Conservation (phyloP, 2,329 filamentous ascomycete genomes). For the Leptographium galeiforme region DNA sequence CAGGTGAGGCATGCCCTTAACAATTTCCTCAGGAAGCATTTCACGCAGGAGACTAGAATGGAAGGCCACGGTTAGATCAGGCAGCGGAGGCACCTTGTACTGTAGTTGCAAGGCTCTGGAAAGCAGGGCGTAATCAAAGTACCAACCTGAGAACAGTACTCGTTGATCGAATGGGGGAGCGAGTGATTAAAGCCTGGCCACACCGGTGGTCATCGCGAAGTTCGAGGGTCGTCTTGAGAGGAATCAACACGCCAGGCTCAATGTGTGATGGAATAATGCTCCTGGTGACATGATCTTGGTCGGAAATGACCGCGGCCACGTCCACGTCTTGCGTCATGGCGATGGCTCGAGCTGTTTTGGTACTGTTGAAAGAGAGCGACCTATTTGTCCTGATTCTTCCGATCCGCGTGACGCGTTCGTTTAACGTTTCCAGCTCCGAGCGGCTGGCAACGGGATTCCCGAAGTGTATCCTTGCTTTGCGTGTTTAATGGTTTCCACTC, state of each 20-base stretch:
- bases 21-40: constrained; percentile 44
- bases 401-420: neutral
- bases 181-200: constrained; percentile 55
- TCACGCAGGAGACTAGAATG: constrained; percentile 38
- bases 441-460: no score
- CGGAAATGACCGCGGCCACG: constrained; percentile 13
- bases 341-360: neutral
- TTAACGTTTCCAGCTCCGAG: no score
- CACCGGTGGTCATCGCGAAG: constrained; percentile 43
- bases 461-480: no score
- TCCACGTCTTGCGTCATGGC: constrained; percentile 11
- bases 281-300: constrained; percentile 19
- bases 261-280: constrained; percentile 21
- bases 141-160: constrained; percentile 57
- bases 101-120: no score
- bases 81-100: neutral
- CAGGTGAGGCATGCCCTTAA: constrained; percentile 56
- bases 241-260: constrained; percentile 39
- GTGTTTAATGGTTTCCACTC: neutral
- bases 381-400: no score
- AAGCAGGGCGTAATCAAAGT: neutral
- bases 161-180: constrained; percentile 57
- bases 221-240: constrained; percentile 52
- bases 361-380: neutral
- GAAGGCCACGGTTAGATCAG: neutral